Percentiles rank a stretch among this genome's conserved stretches.
Conservation (phyloP, 2,329 filamentous ascomycete genomes). For the Fusarium sp. region DNA sequence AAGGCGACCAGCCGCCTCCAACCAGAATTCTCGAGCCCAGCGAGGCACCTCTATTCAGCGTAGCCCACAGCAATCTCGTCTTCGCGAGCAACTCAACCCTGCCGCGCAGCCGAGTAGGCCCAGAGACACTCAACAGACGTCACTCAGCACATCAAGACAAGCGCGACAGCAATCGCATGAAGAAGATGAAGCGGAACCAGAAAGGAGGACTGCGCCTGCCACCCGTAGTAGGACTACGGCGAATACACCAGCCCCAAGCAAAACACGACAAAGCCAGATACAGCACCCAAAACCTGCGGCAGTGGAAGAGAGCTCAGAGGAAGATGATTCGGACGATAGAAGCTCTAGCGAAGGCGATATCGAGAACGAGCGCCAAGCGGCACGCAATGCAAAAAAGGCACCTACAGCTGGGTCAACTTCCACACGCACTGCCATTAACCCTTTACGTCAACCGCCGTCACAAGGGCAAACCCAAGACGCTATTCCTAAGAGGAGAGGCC, state of each 20-base stretch:
- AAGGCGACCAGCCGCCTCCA: background rate
- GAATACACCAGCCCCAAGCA: constrained; percentile 42
- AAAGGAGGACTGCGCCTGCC: background rate
- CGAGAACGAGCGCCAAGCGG: background rate
- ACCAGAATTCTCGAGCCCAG: background rate
- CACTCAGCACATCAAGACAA: background rate
- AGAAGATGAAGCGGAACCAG: constrained; percentile 1
- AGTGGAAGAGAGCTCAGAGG: background rate
- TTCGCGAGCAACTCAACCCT: background rate
- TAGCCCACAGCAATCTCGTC: constrained; percentile 2
- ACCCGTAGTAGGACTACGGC: constrained; percentile 5
- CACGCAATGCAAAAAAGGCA: background rate
- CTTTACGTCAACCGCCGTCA: background rate
- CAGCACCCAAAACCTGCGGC: background rate
- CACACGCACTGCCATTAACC: background rate
- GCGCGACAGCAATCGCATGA: constrained; percentile 6
- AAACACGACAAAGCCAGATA: constrained; percentile 13
- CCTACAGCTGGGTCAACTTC: background rate
- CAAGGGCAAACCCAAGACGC: background rate
- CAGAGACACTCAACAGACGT: background rate
- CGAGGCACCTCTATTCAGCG: constrained; percentile 1
- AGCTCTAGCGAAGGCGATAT: background rate
- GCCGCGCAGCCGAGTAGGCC: background rate
- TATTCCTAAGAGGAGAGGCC: background rate
- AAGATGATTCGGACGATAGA: background rate